Evolutionary conservation across 805 yeast species (phyloP).

Genomic region (Kazachstania martiniae): DNA sequence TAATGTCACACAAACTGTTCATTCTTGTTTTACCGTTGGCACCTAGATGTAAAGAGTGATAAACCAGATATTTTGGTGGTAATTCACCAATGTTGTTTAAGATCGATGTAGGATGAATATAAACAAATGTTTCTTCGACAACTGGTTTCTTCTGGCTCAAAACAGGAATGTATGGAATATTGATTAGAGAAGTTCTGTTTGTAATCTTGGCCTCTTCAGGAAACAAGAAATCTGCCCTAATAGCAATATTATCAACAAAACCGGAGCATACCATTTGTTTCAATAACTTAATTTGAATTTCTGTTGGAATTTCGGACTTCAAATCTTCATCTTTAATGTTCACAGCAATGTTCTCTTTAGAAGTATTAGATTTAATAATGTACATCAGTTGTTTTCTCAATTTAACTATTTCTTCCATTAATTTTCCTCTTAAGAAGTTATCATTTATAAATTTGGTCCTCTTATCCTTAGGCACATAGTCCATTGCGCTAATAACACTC

Average conservation of each 20-base stretch:
- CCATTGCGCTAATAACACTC: constrained; percentile 80
- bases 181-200: constrained; percentile 45
- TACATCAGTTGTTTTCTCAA: constrained; percentile 69
- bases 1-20: constrained; percentile 65
- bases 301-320: constrained; percentile 56
- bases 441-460: constrained; percentile 39
- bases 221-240: constrained; percentile 61
- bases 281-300: constrained; percentile 59
- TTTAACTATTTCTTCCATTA: constrained; percentile 77
- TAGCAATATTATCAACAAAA: constrained; percentile 80
- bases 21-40: constrained; percentile 46
- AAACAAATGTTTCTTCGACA: constrained; percentile 46
- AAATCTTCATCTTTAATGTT: constrained; percentile 33
- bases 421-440: constrained; percentile 65
- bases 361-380: constrained; percentile 58
- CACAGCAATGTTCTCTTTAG: constrained; percentile 48
- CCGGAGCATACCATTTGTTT: constrained; percentile 93
- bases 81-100: constrained; percentile 47
- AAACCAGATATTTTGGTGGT: constrained; percentile 76
- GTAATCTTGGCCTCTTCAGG: constrained; percentile 51
- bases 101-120: constrained; percentile 71
- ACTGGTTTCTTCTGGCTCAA: constrained; percentile 30
- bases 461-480: constrained; percentile 48
- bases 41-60: constrained; percentile 52
- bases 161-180: constrained; percentile 56